Evolutionary conservation across 2,329 filamentous ascomycete species (phyloP).

Genomic region (Nigrospora oryzae): DNA sequence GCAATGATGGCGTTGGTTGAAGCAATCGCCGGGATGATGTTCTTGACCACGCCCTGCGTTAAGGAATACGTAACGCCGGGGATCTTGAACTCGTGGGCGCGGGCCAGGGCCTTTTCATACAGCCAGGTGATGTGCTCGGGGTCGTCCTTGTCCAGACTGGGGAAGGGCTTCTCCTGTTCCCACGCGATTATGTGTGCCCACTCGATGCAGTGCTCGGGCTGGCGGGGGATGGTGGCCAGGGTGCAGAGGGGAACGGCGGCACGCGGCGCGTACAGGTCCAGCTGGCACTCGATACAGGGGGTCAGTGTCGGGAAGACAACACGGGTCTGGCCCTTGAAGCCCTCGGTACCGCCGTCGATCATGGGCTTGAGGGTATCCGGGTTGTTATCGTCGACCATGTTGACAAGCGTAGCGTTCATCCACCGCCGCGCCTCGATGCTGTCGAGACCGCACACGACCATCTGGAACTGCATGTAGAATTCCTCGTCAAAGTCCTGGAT

Average conservation of each 20-base stretch:
- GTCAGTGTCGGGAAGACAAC: slow-evolving; percentile 89
- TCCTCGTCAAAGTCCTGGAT: slow-evolving; percentile 96
- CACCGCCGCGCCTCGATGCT: slow-evolving; percentile 96
- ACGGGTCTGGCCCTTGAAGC: slow-evolving; percentile 93
- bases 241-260: slow-evolving; percentile 96
- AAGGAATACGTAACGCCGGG: slow-evolving; percentile 87
- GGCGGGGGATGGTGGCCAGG: slow-evolving; percentile 88
- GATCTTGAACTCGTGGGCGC: slow-evolving; percentile 85
- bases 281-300: slow-evolving; percentile 94
- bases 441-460: slow-evolving; percentile 90
- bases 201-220: slow-evolving; percentile 96
- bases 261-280: slow-evolving; percentile 97
- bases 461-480: slow-evolving; percentile 95
- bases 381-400: slow-evolving; percentile 78
- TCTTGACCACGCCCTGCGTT: slow-evolving; percentile 97
- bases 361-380: slow-evolving; percentile 85
- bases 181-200: slow-evolving; percentile 98
- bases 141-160: slow-evolving; percentile 87
- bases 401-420: slow-evolving; percentile 92
- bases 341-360: slow-evolving; percentile 94
- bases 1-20: slow-evolving; percentile 97
- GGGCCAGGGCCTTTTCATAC: slow-evolving; percentile 72
- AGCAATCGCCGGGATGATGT: slow-evolving; percentile 97
- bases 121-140: slow-evolving; percentile 97
- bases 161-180: slow-evolving; percentile 78